phyloP scores from a whole-genome alignment of 148 eudicot species.

The Talinum fruticosum region DNA sequence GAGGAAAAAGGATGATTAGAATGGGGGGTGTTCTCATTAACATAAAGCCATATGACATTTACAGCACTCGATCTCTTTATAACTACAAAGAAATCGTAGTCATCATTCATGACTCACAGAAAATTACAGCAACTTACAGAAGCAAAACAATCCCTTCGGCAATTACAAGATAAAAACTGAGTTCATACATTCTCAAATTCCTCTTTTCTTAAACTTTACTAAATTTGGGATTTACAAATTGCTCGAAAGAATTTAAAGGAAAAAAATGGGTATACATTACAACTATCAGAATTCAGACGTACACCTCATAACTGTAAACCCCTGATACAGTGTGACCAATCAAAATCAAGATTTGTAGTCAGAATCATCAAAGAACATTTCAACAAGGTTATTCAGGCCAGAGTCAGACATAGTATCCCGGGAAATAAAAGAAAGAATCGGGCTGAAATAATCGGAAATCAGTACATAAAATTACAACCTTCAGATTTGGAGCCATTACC shows the following conservation, averaged over 20 bases:
- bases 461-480: conserved; percentile 7
- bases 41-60: too few relatives aligned
- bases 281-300: neutral
- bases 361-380: neutral
- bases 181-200: neutral
- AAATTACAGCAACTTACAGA: neutral
- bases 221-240: neutral
- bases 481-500: conserved; percentile 7
- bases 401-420: neutral
- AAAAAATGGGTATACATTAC: neutral
- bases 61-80: too few relatives aligned
- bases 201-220: neutral
- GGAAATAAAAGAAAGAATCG: neutral
- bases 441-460: conserved; percentile 12
- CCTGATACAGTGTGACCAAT: neutral
- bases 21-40: too few relatives aligned
- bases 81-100: neutral
- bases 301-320: neutral
- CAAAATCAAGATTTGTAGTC: conserved; percentile 6
- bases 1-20: too few relatives aligned
- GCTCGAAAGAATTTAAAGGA: neutral
- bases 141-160: neutral
- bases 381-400: conserved; percentile 7
- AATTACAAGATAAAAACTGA: neutral
- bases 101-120: neutral